phyloP scores from a whole-genome alignment of 2,329 filamentous ascomycete genomes.

The Alternaria infectoria region DNA sequence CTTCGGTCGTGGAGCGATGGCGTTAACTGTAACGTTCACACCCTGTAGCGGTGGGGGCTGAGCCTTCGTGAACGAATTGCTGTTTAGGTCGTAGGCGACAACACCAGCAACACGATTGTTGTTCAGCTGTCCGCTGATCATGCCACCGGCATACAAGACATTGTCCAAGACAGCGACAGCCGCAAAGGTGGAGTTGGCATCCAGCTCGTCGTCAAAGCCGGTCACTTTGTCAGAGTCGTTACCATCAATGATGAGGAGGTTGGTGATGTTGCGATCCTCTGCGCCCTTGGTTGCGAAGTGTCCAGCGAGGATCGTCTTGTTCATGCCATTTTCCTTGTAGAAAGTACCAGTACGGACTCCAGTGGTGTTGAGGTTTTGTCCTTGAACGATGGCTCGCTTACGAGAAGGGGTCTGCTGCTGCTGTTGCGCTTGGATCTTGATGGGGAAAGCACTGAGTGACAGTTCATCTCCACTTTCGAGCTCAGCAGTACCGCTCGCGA shows the following conservation, averaged over 20 bases:
- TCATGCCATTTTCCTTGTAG: slow-evolving; percentile 71
- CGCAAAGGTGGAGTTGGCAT: slow-evolving; percentile 75
- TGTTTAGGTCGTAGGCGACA: slow-evolving; percentile 77
- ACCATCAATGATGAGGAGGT: slow-evolving; percentile 82
- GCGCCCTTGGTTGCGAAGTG: slow-evolving; percentile 77
- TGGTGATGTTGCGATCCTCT: slow-evolving; percentile 75
- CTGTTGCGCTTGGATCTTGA: slow-evolving; percentile 28
- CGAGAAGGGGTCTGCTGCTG: slow-evolving; percentile 37
- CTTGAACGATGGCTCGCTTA: slow-evolving; percentile 52
- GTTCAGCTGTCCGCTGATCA: slow-evolving; percentile 73
- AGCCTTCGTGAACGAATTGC: slow-evolving; percentile 64
- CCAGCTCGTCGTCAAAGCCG: slow-evolving; percentile 71
- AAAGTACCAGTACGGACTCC: slow-evolving; percentile 83
- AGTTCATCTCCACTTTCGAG: slow-evolving; percentile 53
- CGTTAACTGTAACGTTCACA: slow-evolving; percentile 72
- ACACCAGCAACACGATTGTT: slow-evolving; percentile 72
- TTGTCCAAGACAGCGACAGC: slow-evolving; percentile 61
- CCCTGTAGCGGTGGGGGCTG: slow-evolving; percentile 81
- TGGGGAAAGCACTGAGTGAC: slow-evolving; percentile 56
- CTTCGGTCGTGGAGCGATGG: slow-evolving; percentile 74
- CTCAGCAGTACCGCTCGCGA: slow-evolving; percentile 74
- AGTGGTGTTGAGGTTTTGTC: slow-evolving; percentile 57
- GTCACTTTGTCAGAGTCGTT: slow-evolving; percentile 69
- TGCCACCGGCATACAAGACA: slow-evolving; percentile 81
- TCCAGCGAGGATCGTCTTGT: slow-evolving; percentile 86